Conservation (phyloP, 805 yeast genomes). For the Kazachstania taianensis region DNA sequence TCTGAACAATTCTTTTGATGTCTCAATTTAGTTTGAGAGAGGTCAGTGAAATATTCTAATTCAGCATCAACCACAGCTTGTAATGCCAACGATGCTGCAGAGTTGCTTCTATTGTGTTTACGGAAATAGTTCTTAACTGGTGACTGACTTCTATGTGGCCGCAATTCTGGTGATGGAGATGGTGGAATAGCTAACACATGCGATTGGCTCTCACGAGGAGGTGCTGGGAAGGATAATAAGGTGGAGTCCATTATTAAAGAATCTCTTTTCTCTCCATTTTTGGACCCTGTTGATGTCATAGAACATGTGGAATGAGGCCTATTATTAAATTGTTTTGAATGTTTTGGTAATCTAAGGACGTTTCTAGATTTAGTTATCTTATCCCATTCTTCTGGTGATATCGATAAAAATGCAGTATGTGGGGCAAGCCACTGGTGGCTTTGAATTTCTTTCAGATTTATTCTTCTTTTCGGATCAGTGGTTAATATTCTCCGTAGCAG, state of each 20-base stretch:
- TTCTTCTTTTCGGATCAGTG: conserved; percentile 72
- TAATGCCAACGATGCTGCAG: conserved; percentile 56
- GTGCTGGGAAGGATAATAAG: conserved; percentile 42
- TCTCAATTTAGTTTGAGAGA: conserved; percentile 1
- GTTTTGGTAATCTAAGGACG: conserved; percentile 10
- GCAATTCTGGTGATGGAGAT: conserved; percentile 23
- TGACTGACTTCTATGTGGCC: conserved; percentile 11
- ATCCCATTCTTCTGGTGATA: conserved; percentile 92
- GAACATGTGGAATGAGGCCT: conserved; percentile 27
- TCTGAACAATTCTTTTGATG: neutral
- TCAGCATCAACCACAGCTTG: conserved; percentile 69
- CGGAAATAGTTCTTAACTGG: conserved; percentile 11
- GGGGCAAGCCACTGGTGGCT: conserved; percentile 82
- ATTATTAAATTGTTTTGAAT: conserved; percentile 7
- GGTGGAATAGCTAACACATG: conserved; percentile 44
- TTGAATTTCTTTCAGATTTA: conserved; percentile 57
- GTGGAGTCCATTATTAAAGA: conserved; percentile 28
- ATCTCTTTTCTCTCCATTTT: conserved; percentile 31
- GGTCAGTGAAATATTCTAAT: conserved; percentile 15
- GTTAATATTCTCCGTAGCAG: conserved; percentile 73
- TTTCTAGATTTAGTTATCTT: conserved; percentile 20
- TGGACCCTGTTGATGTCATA: conserved; percentile 33
- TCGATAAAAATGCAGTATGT: conserved; percentile 74
- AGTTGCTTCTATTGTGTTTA: conserved; percentile 32
- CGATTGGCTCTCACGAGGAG: conserved; percentile 60